phyloP scores from a whole-genome alignment of 208 protist species.

The Acanthamoeba royreba region DNA sequence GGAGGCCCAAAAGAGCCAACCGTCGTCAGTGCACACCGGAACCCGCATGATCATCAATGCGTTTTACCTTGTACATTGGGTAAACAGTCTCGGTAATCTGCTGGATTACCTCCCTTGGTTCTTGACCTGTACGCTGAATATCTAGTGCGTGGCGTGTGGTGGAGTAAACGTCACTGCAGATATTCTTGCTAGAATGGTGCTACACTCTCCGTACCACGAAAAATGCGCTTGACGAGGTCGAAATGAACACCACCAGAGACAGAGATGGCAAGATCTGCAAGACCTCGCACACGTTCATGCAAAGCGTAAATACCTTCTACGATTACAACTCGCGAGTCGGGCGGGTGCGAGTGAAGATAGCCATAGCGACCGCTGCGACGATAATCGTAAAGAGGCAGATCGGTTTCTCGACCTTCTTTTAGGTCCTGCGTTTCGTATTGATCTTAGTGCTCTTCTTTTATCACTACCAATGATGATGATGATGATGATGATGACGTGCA shows the following conservation, averaged over 20 bases:
- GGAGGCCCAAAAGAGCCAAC: background rate
- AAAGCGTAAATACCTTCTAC: slow-evolving; percentile 64
- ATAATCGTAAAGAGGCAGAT: slow-evolving; percentile 62
- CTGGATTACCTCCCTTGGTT: slow-evolving; percentile 50
- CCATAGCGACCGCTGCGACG: slow-evolving; percentile 54
- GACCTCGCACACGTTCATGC: slow-evolving; percentile 48
- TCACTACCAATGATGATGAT: background rate
- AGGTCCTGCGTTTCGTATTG: background rate
- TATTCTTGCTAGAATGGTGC: background rate
- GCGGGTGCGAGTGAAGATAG: slow-evolving; percentile 46
- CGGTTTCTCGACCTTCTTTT: background rate
- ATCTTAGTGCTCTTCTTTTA: background rate
- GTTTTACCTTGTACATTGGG: slow-evolving; percentile 59
- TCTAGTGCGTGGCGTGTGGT: background rate
- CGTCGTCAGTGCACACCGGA: background rate
- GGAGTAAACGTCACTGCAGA: background rate
- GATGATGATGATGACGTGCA: background rate
- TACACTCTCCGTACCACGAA: background rate
- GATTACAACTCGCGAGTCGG: slow-evolving; percentile 54
- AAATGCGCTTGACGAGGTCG: slow-evolving; percentile 64
- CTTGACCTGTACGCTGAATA: slow-evolving; percentile 56
- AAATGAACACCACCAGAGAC: slow-evolving; percentile 64
- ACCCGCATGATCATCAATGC: background rate
- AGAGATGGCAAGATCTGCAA: slow-evolving; percentile 55
- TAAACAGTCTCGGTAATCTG: slow-evolving; percentile 69